Percentiles rank a stretch among this genome's conserved stretches.
Evolutionary conservation across 179 eudicot genomes (phyloP).

Genomic region (Corrigiola litoralis): DNA sequence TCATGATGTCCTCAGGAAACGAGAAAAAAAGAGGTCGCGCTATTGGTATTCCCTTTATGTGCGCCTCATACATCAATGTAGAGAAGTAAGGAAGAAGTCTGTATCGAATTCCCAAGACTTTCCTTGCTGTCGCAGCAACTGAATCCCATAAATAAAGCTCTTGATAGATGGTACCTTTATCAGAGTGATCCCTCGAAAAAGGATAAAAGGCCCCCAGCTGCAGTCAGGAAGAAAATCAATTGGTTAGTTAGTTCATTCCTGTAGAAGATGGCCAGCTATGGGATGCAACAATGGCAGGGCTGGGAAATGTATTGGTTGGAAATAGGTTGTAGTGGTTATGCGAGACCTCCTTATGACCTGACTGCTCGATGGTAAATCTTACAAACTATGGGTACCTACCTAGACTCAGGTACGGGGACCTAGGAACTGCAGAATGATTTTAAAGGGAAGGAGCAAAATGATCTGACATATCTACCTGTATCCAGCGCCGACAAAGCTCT

Average conservation of each 20-base stretch:
- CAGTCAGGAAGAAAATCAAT: neutral
- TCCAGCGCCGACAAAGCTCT: conserved; percentile 54
- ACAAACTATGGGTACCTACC: too few species aligned
- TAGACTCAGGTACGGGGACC: too few species aligned
- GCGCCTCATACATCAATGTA: conserved; percentile 65
- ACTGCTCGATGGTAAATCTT: too few species aligned
- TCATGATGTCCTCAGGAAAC: conserved; percentile 50
- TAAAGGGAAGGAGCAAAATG: neutral
- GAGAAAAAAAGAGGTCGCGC: conserved; percentile 78
- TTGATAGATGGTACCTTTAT: conserved; percentile 26
- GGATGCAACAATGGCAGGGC: too few species aligned
- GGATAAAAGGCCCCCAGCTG: conserved; percentile 91
- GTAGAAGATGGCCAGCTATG: too few species aligned
- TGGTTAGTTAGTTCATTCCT: too few species aligned
- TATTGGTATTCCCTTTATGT: conserved; percentile 54
- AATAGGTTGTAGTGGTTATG: too few species aligned
- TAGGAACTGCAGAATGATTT: too few species aligned
- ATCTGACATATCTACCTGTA: conserved; percentile 28
- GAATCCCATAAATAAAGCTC: conserved; percentile 80
- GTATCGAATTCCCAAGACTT: conserved; percentile 72
- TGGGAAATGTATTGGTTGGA: too few species aligned
- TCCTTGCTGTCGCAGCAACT: conserved; percentile 59
- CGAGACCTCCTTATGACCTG: too few species aligned
- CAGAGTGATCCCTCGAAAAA: conserved; percentile 66
- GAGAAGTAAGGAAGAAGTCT: conserved; percentile 71